phyloP scores from a whole-genome alignment of 306 rosid species.

The Quercus dentata region DNA sequence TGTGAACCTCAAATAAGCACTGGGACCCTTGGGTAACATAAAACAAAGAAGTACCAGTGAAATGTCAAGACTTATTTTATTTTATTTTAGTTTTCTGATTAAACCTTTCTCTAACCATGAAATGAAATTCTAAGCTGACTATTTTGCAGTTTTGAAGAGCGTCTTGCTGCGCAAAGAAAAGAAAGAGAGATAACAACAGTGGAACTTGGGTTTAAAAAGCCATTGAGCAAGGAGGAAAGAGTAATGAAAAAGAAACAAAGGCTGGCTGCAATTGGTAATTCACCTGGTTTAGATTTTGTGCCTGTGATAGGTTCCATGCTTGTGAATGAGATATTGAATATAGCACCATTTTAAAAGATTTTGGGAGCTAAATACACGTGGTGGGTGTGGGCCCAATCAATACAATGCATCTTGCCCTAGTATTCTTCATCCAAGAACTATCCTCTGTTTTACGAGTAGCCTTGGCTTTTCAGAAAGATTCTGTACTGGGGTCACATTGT shows the following conservation, averaged over 20 bases:
- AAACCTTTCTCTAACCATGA: neutral
- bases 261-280: slow-evolving; percentile 95
- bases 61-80: neutral
- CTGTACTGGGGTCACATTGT: neutral
- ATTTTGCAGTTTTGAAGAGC: slow-evolving; percentile 85
- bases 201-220: slow-evolving; percentile 86
- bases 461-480: neutral
- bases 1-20: neutral
- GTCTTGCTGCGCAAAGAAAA: slow-evolving; percentile 88
- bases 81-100: neutral
- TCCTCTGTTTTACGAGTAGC: neutral
- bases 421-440: neutral
- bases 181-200: slow-evolving; percentile 71
- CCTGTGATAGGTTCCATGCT: slow-evolving; percentile 1
- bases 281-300: slow-evolving; percentile 18
- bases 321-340: neutral
- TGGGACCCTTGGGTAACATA: slow-evolving; percentile 20
- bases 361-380: neutral
- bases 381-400: neutral
- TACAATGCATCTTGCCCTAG: neutral
- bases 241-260: slow-evolving; percentile 88
- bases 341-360: neutral
- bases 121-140: neutral
- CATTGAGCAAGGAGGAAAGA: slow-evolving; percentile 86
- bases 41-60: neutral